phyloP scores from a whole-genome alignment of 495 filamentous ascomycete genomes.

The Chlorociboria aeruginascens region DNA sequence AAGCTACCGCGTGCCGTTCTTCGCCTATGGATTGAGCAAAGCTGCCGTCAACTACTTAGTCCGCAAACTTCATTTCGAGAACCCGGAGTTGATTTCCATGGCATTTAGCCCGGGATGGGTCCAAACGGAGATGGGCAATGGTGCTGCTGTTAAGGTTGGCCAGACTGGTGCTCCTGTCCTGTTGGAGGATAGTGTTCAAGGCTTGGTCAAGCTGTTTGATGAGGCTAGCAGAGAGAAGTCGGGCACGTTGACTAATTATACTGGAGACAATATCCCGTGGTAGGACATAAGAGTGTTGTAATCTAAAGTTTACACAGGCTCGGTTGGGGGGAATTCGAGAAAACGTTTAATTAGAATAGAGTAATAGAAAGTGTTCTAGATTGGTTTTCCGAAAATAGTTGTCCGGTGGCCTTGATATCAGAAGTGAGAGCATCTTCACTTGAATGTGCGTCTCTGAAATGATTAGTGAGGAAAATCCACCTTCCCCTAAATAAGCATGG shows the following conservation, averaged over 20 bases:
- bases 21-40: slow-evolving; percentile 28
- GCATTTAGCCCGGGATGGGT: slow-evolving; percentile 23
- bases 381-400: no score
- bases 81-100: slow-evolving; percentile 21
- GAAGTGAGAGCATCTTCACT: no score
- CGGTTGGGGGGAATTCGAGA: no score
- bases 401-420: no score
- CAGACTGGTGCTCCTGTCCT: slow-evolving; percentile 8
- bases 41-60: slow-evolving; percentile 27
- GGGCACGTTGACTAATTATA: neutral
- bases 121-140: slow-evolving; percentile 11
- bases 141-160: slow-evolving; percentile 2
- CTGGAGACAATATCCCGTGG: slow-evolving; percentile 4
- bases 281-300: neutral
- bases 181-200: slow-evolving; percentile 8
- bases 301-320: no score
- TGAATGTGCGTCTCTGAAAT: no score
- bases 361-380: no score
- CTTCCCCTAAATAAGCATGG: no score
- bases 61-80: slow-evolving; percentile 26
- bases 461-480: no score
- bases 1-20: slow-evolving; percentile 10
- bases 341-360: no score
- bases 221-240: slow-evolving; percentile 1
- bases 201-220: slow-evolving; percentile 6